These are phyloP conservation scores for Suillus sp. DNA, from an alignment of 768 basidiomycete genomes.

Conservation along the genomic window DNA sequence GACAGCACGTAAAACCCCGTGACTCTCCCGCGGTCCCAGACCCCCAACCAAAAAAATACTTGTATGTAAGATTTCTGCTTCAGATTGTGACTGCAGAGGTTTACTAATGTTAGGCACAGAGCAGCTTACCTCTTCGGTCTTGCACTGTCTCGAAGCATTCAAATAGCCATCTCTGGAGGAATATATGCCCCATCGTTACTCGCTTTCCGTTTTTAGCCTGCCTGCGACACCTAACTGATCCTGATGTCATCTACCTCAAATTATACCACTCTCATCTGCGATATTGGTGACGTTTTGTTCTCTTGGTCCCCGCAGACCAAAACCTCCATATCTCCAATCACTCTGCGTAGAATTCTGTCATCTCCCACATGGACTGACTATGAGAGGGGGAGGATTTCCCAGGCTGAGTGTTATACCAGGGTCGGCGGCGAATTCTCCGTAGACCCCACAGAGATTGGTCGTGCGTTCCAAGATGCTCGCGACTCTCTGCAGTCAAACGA, in stretches of 20 bases:
- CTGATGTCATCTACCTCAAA: constrained; percentile 5
- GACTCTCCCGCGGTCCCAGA: neutral
- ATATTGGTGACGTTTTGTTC: constrained; percentile 59
- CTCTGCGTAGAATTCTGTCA: constrained; percentile 44
- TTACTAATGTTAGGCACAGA: constrained; percentile 8
- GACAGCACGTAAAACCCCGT: neutral
- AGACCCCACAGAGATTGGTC: constrained; percentile 40
- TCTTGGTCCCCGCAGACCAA: constrained; percentile 51
- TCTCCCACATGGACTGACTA: constrained; percentile 56
- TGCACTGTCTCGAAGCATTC: neutral
- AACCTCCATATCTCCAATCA: constrained; percentile 44
- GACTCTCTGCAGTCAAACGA: constrained; percentile 48
- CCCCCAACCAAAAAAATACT: neutral
- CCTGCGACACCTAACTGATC: neutral
- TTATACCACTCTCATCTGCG: constrained; percentile 47
- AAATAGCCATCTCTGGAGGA: constrained; percentile 5
- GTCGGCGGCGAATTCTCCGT: constrained; percentile 44
- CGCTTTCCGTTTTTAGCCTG: neutral
- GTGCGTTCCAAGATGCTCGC: constrained; percentile 49
- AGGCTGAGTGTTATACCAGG: constrained; percentile 45
- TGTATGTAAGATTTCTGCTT: constrained; percentile 2
- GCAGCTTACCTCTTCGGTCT: constrained; percentile 2
- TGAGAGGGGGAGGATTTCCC: constrained; percentile 47
- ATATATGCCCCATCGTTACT: neutral
- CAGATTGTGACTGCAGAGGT: constrained; percentile 8